Conservation (phyloP, 495 filamentous ascomycete species). For the Xeromyces bisporus region DNA sequence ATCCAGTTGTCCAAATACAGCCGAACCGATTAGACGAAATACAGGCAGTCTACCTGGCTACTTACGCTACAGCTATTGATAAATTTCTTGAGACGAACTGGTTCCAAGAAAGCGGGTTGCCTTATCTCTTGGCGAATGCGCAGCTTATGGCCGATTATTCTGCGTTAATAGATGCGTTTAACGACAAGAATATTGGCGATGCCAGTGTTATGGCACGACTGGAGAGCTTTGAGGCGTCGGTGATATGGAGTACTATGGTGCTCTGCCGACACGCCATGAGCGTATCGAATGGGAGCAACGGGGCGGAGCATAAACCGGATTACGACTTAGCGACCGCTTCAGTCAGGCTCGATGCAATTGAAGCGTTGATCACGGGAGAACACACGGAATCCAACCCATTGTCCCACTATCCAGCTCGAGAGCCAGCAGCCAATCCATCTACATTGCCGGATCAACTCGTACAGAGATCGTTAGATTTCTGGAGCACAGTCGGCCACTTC, state of each 20-base stretch:
- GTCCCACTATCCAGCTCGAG: constrained; percentile 24
- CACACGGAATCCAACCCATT: constrained; percentile 43
- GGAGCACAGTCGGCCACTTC: constrained; percentile 57
- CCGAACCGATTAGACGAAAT: constrained; percentile 47
- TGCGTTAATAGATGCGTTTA: constrained; percentile 38
- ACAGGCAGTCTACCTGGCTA: constrained; percentile 52
- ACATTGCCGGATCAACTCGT: constrained; percentile 33
- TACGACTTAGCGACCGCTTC: constrained; percentile 43
- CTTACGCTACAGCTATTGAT: constrained; percentile 62
- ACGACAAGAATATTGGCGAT: constrained; percentile 23
- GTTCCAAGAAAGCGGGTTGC: constrained; percentile 42
- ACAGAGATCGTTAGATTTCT: constrained; percentile 58
- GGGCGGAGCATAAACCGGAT: no score
- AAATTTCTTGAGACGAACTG: constrained; percentile 73
- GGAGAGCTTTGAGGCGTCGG: constrained; percentile 47
- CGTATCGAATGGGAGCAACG: constrained; percentile 19
- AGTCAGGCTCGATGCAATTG: constrained; percentile 55
- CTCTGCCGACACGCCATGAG: constrained; percentile 28
- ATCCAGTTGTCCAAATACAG: constrained; percentile 36
- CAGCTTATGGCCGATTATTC: constrained; percentile 45
- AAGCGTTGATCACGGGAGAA: constrained; percentile 54
- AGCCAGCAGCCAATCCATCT: constrained; percentile 22
- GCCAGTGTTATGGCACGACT: constrained; percentile 31
- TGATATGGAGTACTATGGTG: constrained; percentile 50
- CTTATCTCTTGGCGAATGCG: constrained; percentile 37